Percentiles rank a stretch among this genome's conserved stretches.
phyloP scores from a whole-genome alignment of 495 filamentous ascomycete species.

The Chaetomium fimeti region DNA sequence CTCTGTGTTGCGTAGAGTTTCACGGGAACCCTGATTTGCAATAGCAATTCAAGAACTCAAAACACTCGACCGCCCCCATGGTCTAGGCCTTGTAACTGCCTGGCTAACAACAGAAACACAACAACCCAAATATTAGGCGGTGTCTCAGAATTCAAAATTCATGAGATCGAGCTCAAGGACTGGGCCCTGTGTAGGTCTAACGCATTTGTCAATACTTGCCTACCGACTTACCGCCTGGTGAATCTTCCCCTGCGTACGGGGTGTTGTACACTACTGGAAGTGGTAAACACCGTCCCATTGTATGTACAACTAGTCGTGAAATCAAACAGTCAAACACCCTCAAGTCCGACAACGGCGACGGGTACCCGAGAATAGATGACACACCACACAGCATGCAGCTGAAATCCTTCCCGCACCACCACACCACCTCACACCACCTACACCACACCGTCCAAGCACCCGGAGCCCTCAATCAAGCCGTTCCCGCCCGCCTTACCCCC shows the following conservation, averaged over 20 bases:
- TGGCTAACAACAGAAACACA: neutral
- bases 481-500: conserved; percentile 7
- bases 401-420: neutral
- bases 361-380: neutral
- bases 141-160: neutral
- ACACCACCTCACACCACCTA: neutral
- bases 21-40: conserved; percentile 1
- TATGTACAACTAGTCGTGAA: too few relatives aligned
- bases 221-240: too few relatives aligned
- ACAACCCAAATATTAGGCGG: neutral
- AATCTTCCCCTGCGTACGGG: too few relatives aligned
- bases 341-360: neutral
- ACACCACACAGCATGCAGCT: neutral
- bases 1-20: neutral
- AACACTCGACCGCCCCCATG: neutral
- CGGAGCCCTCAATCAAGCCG: neutral
- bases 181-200: neutral
- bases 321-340: too few relatives aligned
- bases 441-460: neutral
- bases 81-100: neutral
- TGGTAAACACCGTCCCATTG: too few relatives aligned
- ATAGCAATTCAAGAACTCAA: neutral
- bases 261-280: too few relatives aligned
- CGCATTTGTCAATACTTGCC: too few relatives aligned
- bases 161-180: neutral